Base-by-base conservation (phyloP, 2,329 filamentous ascomycete species). In the Colletotrichum magnum region DNA sequence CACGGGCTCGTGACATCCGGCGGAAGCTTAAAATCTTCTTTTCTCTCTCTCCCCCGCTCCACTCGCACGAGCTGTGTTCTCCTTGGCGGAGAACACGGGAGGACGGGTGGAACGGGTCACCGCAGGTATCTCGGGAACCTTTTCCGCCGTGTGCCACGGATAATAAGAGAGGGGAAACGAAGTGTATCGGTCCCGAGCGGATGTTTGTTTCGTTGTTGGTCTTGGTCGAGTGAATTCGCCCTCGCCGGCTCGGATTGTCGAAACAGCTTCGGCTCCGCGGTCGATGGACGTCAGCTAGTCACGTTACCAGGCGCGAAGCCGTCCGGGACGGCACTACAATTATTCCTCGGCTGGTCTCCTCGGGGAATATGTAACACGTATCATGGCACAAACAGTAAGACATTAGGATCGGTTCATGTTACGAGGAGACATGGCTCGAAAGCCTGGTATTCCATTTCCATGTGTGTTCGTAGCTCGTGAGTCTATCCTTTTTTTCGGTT, bases 381-480 rank as follows among this genome's bases (percentile, higher is more conserved):
- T 15, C 36, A 61, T 60, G 18, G 32, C 58, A 32, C n/a, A 28
- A 32, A 10, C 18, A 18, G 12, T 39, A 39, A 10, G 21, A 43
- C 26, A 28, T 16, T 2, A 3, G 32, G 10, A 28, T n/a, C 16
- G 36, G 36, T 39, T 48, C 43, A 47, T 50, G 21, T 57, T 36
- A 9, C 32, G 10, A 36, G 32, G 13, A 12, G 18, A 52, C 26
- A 18, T 52, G 67, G 66, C 57, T 57, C 45, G 6, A 32, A 39
- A 68, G 67, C 67, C 67, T 69, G 36, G 32, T 65, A 69, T 69
- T 74, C 58, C 64, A 59, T 64, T 64, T 45, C 16, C 24, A 50
- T 64, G 56, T 73, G 68, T 71, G 47, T 68, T 68, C 71, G 61
- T 72, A 73, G 69, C 72, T 74, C 74, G 63, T 75, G 65, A 73